Evolutionary conservation across 2,329 filamentous ascomycete species (phyloP), one percentile per base, ranked within the genome.

Genomic region (Cryphonectria japonica): DNA sequence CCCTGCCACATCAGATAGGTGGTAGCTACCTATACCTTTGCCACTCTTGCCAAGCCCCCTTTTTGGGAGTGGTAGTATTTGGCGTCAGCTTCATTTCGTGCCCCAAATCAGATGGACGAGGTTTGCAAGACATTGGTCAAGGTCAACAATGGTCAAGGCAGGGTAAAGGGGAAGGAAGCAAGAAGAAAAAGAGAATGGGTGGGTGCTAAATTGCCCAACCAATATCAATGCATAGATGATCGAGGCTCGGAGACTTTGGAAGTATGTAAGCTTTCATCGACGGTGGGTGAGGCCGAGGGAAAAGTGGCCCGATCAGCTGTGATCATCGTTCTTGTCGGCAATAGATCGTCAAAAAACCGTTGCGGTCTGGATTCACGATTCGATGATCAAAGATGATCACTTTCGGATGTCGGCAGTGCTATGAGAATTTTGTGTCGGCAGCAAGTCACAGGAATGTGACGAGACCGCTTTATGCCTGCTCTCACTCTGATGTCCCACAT

Each of bases 1-100:
- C 11, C 37, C 37, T 39, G 37, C 8, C 37, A 39, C 37, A 39
- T 9, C 37, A 39, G 37, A 39, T 39, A 39, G 2, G 9, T 39
- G 11, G 37, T 13, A 39, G 11, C 8, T 39, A 39, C 37, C 37
- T 39, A 39, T 7, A 22, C 43, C 43, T 50, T 50, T 50, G 46
- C 46, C 46, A 50, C 46, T 50, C 22, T n/a, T 50, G 69, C 69
- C 66, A 71, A 71, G 69, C 41, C 43, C 43, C 66, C 52, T 62
- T 61, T 67, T 62, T 50, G 52, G 16, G 37, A 34, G 9, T 39
- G 52, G 66, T 52, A 69, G 50, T 50, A 52, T 61, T 39, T 39
- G 59, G 59, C 59, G 59, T 34, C 59, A 19, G 34, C 59, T 37
- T 61, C 59, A 61, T 61, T 61, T 61, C 59, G 7, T 61, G 54